These are phyloP conservation scores for Anaeromyces robustus DNA, from an alignment of 192 early-diverging fungal genomes.

Conservation along the genomic window DNA sequence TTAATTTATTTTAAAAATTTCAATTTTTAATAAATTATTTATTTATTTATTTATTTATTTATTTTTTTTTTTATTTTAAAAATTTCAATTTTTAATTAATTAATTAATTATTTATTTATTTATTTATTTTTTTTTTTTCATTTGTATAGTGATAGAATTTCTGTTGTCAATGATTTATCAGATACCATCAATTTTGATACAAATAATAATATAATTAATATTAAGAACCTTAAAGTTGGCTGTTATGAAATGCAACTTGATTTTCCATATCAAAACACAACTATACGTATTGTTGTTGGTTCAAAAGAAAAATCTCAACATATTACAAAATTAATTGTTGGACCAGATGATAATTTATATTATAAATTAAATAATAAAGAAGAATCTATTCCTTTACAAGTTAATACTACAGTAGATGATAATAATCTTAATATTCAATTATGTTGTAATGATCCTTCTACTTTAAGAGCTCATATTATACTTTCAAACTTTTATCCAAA, in stretches of 20 bases:
- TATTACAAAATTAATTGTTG: not conserved
- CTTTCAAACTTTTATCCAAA: not conserved
- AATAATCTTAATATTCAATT: not conserved
- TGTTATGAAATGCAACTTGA: not conserved
- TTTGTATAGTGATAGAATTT: not conserved
- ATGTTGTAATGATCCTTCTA: not conserved
- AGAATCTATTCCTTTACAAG: not conserved
- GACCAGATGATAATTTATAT: not conserved
- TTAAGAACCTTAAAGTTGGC: not conserved
- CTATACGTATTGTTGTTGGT: not conserved
- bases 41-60: too few species aligned
- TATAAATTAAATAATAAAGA: not conserved
- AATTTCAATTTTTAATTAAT: too few species aligned
- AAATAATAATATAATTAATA: not conserved
- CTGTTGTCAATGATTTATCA: not conserved
- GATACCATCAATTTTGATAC: not conserved
- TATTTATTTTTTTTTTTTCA: too few species aligned
- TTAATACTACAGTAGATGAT: not conserved
- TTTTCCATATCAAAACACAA: not conserved
- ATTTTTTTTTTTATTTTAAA: too few species aligned
- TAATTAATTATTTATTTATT: too few species aligned
- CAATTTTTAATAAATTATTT: too few species aligned
- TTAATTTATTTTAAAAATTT: too few species aligned
- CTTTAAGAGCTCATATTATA: not conserved
- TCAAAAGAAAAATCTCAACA: not conserved